phyloP scores from a whole-genome alignment of 1,284 basidiomycete genomes.

The Agroathelia rolfsii region DNA sequence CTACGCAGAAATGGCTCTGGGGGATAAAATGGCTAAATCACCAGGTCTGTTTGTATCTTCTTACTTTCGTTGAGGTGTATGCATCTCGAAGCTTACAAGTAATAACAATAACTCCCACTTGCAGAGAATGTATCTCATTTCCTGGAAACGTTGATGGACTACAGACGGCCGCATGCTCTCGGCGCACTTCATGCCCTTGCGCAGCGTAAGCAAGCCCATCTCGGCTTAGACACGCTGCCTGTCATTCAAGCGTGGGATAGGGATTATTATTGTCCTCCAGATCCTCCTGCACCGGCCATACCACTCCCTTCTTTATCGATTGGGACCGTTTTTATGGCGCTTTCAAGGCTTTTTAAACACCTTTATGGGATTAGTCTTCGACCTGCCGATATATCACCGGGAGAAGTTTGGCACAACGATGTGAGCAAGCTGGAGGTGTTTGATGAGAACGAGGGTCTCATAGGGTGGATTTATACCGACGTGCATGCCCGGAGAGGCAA shows the following conservation, averaged over 20 bases:
- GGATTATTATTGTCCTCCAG: conserved; percentile 79
- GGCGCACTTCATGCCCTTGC: conserved; percentile 66
- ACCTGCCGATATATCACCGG: conserved; percentile 53
- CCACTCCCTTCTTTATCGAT: conserved; percentile 67
- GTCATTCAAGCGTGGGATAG: conserved; percentile 86
- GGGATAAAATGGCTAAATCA: conserved; percentile 92
- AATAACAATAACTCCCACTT: not conserved
- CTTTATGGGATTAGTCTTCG: conserved; percentile 85
- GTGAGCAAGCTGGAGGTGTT: conserved; percentile 91
- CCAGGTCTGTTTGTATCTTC: conserved; percentile 44
- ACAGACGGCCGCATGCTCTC: conserved; percentile 67
- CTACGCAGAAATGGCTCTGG: conserved; percentile 76
- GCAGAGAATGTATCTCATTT: conserved; percentile 82
- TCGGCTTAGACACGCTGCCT: conserved; percentile 44
- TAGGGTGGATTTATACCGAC: conserved; percentile 95
- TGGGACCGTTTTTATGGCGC: conserved; percentile 79
- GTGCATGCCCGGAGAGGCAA: conserved; percentile 83
- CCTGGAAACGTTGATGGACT: conserved; percentile 66
- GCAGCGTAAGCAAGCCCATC: conserved; percentile 63
- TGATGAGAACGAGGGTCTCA: conserved; percentile 75
- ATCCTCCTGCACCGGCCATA: conserved; percentile 60
- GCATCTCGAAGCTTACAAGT: no score
- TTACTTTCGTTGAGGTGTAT: no score
- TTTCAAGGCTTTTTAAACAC: conserved; percentile 76
- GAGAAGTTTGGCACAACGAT: conserved; percentile 84